phyloP scores from a whole-genome alignment of 768 basidiomycete genomes.

The Dacryopinax spathularia region DNA sequence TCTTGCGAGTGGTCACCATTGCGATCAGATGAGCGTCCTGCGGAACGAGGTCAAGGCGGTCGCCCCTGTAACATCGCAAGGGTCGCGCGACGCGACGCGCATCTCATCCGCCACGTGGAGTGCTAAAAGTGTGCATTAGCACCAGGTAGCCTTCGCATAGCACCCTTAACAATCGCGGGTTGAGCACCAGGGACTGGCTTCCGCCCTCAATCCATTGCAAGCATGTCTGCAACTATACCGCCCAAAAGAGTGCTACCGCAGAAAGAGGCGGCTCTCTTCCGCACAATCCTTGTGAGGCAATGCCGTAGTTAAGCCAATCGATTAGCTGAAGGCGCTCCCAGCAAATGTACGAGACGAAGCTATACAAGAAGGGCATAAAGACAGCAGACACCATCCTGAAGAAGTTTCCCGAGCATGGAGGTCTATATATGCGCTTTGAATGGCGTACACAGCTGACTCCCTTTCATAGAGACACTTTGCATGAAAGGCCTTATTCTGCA shows the following conservation, averaged over 20 bases:
- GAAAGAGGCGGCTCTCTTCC: conserved; percentile 77
- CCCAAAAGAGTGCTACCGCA: conserved; percentile 47
- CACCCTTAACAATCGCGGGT: too few relatives aligned
- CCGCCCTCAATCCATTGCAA: neutral
- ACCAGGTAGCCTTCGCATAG: too few relatives aligned
- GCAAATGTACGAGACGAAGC: conserved; percentile 69
- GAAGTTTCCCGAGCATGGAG: conserved; percentile 91
- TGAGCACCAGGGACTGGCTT: too few relatives aligned
- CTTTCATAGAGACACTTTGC: conserved; percentile 68
- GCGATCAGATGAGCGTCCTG: conserved; percentile 13
- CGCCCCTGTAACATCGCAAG: neutral
- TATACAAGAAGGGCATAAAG: conserved; percentile 80
- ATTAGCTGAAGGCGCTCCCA: conserved; percentile 4
- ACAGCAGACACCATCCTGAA: conserved; percentile 87
- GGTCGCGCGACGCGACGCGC: neutral
- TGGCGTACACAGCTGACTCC: neutral
- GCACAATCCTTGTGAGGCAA: conserved; percentile 50
- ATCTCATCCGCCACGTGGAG: neutral
- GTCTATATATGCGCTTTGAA: conserved; percentile 28
- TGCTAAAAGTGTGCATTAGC: neutral
- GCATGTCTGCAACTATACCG: conserved; percentile 5
- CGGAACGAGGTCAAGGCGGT: neutral
- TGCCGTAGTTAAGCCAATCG: neutral
- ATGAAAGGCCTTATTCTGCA: conserved; percentile 88
- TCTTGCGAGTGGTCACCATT: conserved; percentile 64